Evolutionary conservation across 176 grass and related monocot genomes (phyloP).

Genomic region (Elymus sibiricus): DNA sequence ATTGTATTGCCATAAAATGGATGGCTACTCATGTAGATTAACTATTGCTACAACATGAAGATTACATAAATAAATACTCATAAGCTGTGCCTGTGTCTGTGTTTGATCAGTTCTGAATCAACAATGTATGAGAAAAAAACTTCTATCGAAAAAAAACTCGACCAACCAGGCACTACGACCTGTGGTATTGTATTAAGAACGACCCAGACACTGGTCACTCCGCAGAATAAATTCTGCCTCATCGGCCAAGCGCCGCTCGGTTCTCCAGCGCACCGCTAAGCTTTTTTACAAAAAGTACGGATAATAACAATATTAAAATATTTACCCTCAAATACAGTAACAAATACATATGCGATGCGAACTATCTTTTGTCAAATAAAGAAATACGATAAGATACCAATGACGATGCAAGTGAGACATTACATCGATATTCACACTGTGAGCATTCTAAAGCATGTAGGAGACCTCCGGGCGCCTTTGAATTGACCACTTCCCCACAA

Average conservation of each 20-base stretch:
- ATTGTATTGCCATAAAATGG: neutral
- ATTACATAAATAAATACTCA: constrained; percentile 16
- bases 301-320: neutral
- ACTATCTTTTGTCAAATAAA: neutral
- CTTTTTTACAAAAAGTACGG: neutral
- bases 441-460: constrained; percentile 64
- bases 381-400: constrained; percentile 11
- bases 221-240: neutral
- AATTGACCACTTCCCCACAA: constrained; percentile 60
- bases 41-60: neutral
- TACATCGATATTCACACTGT: constrained; percentile 80
- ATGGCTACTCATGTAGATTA: constrained; percentile 16
- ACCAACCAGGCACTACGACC: neutral
- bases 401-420: constrained; percentile 22
- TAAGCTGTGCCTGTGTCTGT: neutral
- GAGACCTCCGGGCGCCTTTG: constrained; percentile 41
- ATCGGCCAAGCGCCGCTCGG: neutral
- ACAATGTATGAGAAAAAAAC: constrained; percentile 5
- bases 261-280: neutral
- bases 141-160: neutral
- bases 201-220: neutral
- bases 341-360: constrained; percentile 13
- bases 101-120: constrained; percentile 4
- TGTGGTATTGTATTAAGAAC: neutral
- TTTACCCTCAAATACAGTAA: neutral